These are phyloP conservation scores for Bothriochloa decipiens DNA, from an alignment of 176 grass and related monocot genomes.

Conservation along the genomic window DNA sequence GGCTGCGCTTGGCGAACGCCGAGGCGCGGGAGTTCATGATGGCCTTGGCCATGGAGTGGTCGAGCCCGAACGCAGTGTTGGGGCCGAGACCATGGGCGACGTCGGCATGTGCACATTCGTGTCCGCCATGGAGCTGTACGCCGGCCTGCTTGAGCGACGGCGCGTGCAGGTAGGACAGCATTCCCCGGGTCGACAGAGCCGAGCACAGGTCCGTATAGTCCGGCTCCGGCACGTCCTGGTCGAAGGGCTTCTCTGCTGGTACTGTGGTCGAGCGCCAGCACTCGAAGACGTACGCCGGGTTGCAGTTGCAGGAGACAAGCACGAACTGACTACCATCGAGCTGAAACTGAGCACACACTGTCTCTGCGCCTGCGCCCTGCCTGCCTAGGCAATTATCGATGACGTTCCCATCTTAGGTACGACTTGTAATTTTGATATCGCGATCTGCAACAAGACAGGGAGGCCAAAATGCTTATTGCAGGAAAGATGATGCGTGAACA, in stretches of 20 bases:
- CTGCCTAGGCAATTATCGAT: background rate
- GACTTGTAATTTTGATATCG: no score
- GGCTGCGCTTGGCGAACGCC: conserved; percentile 80
- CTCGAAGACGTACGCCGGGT: no score
- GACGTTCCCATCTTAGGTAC: background rate
- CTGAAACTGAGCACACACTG: background rate
- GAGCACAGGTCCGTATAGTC: no score
- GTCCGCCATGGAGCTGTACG: conserved; percentile 49
- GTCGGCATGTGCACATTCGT: conserved; percentile 56
- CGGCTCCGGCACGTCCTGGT: no score
- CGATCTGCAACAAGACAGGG: no score
- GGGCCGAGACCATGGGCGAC: conserved; percentile 59
- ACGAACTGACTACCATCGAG: background rate
- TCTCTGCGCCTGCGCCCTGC: background rate
- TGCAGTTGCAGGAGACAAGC: background rate
- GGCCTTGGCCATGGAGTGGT: conserved; percentile 84
- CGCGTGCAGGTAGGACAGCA: conserved; percentile 68
- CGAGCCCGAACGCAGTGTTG: conserved; percentile 59
- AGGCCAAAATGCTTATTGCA: no score
- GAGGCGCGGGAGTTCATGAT: conserved; percentile 83
- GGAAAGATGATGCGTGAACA: no score
- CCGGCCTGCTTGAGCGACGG: conserved; percentile 60
- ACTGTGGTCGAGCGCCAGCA: no score
- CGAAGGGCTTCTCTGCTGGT: no score
- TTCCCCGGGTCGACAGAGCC: no score